These are phyloP conservation scores for Leptographium wingfieldii DNA, from an alignment of 2,329 filamentous ascomycete genomes.

Conservation along the genomic window DNA sequence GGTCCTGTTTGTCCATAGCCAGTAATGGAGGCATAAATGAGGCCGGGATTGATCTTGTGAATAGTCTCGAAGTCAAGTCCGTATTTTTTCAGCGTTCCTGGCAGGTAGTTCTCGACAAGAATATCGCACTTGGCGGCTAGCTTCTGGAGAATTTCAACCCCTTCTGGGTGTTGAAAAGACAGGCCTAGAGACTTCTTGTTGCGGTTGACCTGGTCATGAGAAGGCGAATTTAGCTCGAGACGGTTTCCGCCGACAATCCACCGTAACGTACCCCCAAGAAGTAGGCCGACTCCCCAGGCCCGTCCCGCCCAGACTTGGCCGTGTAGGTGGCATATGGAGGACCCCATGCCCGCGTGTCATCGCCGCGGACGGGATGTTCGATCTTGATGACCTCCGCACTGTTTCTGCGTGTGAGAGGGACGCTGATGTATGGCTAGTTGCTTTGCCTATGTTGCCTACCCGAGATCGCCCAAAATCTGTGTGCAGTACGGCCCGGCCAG, in stretches of 20 bases:
- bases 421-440: not conserved
- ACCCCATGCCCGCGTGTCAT: constrained; percentile 94
- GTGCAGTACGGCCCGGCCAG: constrained; percentile 96
- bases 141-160: constrained; percentile 76
- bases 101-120: constrained; percentile 93
- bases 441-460: constrained; percentile 41
- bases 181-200: constrained; percentile 93
- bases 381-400: constrained; percentile 96
- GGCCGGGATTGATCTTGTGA: constrained; percentile 63
- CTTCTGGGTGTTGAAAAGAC: constrained; percentile 76
- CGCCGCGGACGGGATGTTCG: constrained; percentile 80
- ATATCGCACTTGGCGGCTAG: constrained; percentile 79
- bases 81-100: constrained; percentile 82
- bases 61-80: constrained; percentile 76
- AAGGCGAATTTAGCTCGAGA: not conserved
- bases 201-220: constrained; percentile 59
- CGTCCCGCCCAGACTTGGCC: constrained; percentile 41
- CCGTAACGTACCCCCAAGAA: constrained; percentile 59
- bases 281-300: constrained; percentile 87
- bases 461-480: constrained; percentile 89
- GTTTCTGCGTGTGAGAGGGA: constrained; percentile 5
- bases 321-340: constrained; percentile 81
- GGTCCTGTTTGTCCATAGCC: constrained; percentile 95
- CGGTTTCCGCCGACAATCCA: not conserved
- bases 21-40: constrained; percentile 94